Conservation (phyloP, 768 basidiomycete genomes). For the Lentinus tigrinus region DNA sequence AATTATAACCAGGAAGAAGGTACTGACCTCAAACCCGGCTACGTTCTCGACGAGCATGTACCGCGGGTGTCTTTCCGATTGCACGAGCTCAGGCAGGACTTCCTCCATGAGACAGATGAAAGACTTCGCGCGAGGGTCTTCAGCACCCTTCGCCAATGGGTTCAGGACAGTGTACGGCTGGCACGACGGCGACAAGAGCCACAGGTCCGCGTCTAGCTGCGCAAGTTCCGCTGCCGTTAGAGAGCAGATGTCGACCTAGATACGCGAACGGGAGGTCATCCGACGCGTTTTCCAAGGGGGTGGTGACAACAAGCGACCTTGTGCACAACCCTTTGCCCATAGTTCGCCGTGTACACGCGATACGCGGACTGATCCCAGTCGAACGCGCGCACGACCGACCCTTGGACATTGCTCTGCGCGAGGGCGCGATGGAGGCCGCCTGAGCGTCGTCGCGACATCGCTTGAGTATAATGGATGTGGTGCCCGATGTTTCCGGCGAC, state of each 20-base stretch:
- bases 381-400: constrained; percentile 61
- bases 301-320: constrained; percentile 40
- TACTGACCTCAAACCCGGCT: constrained; percentile 72
- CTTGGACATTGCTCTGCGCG: constrained; percentile 45
- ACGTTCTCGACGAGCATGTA: constrained; percentile 78
- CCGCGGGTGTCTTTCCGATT: constrained; percentile 45
- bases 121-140: constrained; percentile 72
- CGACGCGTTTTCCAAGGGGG: neutral
- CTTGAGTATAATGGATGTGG: neutral
- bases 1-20: neutral
- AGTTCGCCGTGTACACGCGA: constrained; percentile 65
- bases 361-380: constrained; percentile 82
- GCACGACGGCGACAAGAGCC: constrained; percentile 82
- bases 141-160: constrained; percentile 64
- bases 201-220: constrained; percentile 53
- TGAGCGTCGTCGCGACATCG: constrained; percentile 27
- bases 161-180: constrained; percentile 84
- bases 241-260: constrained; percentile 59
- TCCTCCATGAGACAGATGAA: constrained; percentile 69
- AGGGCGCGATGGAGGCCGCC: constrained; percentile 76
- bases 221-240: constrained; percentile 50
- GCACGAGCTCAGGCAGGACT: constrained; percentile 59
- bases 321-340: constrained; percentile 44
- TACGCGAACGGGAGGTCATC: constrained; percentile 6
- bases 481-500: constrained; percentile 7